Evolutionary conservation across 768 basidiomycete species (phyloP), one percentile per base, ranked within the genome.

Genomic region (Tubosaeta sp.): DNA sequence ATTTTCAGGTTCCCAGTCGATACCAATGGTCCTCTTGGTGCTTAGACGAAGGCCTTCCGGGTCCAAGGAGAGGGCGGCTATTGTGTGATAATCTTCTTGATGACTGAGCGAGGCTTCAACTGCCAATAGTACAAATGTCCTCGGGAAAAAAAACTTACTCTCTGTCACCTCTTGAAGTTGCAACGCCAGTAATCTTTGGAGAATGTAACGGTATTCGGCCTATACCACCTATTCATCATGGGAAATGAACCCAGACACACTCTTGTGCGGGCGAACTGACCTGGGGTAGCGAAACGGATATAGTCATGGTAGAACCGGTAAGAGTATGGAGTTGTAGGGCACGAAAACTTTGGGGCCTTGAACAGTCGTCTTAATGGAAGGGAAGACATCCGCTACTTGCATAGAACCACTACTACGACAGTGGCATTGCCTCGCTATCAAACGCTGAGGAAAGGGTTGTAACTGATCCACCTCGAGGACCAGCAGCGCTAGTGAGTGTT

Each of bases 11-110:
- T 88, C 77, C 94, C 94, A 95, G 46, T 87, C 79, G 48, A 86
- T 66, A 34, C 74, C 76, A 52, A 83, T 76, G 24, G 71, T 68
- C 55, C 81, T 82, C 61, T 85, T 81, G 36, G 91, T 71, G 51
- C 78, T 84, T 24, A 75, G 55, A 38, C 75, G 76, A 19, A 95
- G 76, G 66, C 94, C 93, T 48, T 82, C 78, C 10, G 89, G 83
- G 52, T 87, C 76, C 25, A 95, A 63, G 18, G 86, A 84, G 21
- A 96, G 76, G 1, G 87, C 80, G 7, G 84, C 80, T 62, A 87
- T 87, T 13, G 84, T 75, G 62, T 87, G 81, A 55, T 87, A 90
- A 61, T 96, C 94, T 70, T 95, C 93, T 67, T 95, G 93, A 55
- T 94, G 83, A 54, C 92, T 94, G 59, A 12, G 44, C 30, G 46